Conservation (phyloP, 805 yeast genomes). For the Zygosaccharomyces kombuchaensis region DNA sequence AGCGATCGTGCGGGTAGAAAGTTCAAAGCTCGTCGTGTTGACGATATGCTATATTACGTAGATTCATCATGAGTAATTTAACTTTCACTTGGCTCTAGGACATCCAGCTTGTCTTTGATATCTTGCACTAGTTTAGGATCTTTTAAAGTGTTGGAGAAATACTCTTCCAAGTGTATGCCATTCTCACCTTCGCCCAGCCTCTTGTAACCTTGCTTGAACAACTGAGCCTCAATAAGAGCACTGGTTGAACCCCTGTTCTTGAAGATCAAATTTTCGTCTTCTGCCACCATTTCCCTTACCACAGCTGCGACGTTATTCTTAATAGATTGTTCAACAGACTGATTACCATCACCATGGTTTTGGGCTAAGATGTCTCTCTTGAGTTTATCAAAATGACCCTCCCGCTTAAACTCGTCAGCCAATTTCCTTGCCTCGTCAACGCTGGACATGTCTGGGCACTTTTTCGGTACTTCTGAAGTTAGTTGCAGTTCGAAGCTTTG, state of each 20-base stretch:
- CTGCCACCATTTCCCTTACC: constrained; percentile 27
- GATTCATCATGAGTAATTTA: constrained; percentile 2
- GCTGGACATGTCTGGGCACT: neutral
- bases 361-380: constrained; percentile 26
- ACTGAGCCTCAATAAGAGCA: constrained; percentile 32
- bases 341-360: constrained; percentile 3
- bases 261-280: constrained; percentile 31
- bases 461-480: neutral
- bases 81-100: neutral
- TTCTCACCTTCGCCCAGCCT: constrained; percentile 16
- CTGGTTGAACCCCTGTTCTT: constrained; percentile 35
- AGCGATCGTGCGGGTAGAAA: constrained; percentile 80
- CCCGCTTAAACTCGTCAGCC: constrained; percentile 30
- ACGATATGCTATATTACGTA: constrained; percentile 42
- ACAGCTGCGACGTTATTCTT: constrained; percentile 19
- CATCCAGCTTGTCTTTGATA: constrained; percentile 15
- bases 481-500: neutral
- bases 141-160: constrained; percentile 17
- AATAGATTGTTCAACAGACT: constrained; percentile 18
- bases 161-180: constrained; percentile 21
- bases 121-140: constrained; percentile 20
- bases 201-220: constrained; percentile 29
- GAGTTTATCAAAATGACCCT: constrained; percentile 33
- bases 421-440: constrained; percentile 26
- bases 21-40: constrained; percentile 75